Percentiles rank a stretch among this genome's conserved stretches.
Conservation (phyloP, 2,329 filamentous ascomycete genomes). For the Colletotrichum lentis region DNA sequence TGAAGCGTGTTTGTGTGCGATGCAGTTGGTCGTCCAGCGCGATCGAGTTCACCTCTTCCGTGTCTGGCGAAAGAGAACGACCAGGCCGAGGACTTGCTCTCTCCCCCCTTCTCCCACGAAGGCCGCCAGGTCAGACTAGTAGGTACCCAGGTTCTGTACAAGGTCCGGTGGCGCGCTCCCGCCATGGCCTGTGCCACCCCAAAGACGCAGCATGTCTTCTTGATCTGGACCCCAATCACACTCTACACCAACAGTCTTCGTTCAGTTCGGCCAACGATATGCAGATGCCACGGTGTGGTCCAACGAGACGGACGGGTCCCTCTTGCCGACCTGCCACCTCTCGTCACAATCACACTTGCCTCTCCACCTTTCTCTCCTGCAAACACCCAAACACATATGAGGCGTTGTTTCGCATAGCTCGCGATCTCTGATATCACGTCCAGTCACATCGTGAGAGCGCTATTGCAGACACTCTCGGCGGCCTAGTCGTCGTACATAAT, state of each 20-base stretch:
- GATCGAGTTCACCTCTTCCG: too few relatives aligned
- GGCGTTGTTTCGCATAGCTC: slow-evolving; percentile 16
- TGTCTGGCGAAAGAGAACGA: too few relatives aligned
- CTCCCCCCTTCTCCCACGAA: too few relatives aligned
- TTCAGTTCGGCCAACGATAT: not conserved
- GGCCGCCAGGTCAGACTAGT: too few relatives aligned
- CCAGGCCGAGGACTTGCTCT: too few relatives aligned
- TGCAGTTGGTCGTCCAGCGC: too few relatives aligned
- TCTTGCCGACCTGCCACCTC: slow-evolving; percentile 19
- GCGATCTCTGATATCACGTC: not conserved
- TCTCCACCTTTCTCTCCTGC: slow-evolving; percentile 3
- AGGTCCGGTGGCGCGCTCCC: too few relatives aligned
- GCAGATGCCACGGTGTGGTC: not conserved
- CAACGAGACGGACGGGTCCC: not conserved
- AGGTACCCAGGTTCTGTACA: too few relatives aligned
- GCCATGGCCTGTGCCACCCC: slow-evolving; percentile 21
- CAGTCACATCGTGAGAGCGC: slow-evolving; percentile 17
- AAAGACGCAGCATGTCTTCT: not conserved
- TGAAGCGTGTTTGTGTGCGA: too few relatives aligned
- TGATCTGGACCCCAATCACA: slow-evolving; percentile 9
- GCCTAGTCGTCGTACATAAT: not conserved
- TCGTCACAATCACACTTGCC: slow-evolving; percentile 29
- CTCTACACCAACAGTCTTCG: not conserved
- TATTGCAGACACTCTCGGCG: not conserved
- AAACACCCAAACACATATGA: slow-evolving; percentile 37